These are phyloP conservation scores for Alliaria petiolata DNA, from an alignment of 345 rosid genomes.

Conservation along the genomic window DNA sequence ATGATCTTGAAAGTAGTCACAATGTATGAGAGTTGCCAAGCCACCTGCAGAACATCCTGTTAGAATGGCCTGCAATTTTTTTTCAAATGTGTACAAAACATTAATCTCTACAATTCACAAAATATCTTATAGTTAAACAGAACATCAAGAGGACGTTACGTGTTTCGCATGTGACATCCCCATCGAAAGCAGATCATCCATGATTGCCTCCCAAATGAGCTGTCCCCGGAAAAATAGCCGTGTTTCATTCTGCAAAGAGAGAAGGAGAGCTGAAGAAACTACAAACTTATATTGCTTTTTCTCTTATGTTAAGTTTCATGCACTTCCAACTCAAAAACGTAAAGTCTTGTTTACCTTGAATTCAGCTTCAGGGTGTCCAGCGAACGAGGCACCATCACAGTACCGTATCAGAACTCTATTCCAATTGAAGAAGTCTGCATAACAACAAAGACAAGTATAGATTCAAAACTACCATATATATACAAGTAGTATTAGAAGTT, in stretches of 20 bases:
- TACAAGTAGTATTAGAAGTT: too few relatives aligned
- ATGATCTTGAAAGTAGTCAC: conserved; percentile 63
- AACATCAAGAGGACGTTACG: conserved; percentile 28
- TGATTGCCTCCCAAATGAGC: conserved; percentile 81
- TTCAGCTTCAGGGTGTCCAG: conserved; percentile 77
- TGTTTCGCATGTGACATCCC: conserved; percentile 71
- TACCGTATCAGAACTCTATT: conserved; percentile 72
- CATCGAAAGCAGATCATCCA: conserved; percentile 61
- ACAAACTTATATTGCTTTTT: too few relatives aligned
- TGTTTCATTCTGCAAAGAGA: conserved; percentile 44
- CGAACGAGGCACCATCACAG: conserved; percentile 90
- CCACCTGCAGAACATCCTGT: conserved; percentile 98
- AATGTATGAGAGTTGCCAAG: conserved; percentile 78
- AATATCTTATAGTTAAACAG: background rate
- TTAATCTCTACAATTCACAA: background rate
- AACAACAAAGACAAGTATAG: background rate
- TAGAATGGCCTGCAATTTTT: conserved; percentile 56
- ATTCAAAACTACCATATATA: background rate
- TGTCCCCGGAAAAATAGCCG: conserved; percentile 75
- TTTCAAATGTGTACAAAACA: background rate
- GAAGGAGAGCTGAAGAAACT: background rate
- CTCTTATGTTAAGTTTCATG: background rate
- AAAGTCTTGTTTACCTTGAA: conserved; percentile 44
- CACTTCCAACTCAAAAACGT: background rate
- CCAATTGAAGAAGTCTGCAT: conserved; percentile 75